A percentile compares a stretch with the other conserved stretches of the same genome.
Conservation (phyloP, 257 asterid species). For the Solanum sitiens region DNA sequence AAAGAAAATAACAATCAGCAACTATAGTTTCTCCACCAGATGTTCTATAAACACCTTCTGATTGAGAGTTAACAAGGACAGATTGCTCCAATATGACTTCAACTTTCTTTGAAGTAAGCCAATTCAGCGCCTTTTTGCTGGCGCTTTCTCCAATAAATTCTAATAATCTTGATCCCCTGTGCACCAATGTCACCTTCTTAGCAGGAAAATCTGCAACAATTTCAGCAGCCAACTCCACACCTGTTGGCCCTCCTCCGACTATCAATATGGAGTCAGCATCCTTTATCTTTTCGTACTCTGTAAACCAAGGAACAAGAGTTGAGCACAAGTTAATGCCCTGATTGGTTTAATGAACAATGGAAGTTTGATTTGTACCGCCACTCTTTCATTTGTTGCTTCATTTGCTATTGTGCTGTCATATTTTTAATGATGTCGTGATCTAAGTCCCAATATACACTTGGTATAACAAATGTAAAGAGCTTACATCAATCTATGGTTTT, state of each 20-base stretch:
- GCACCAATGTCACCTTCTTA: conserved; percentile 13
- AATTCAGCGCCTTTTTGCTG: conserved; percentile 1
- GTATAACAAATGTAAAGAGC: background rate
- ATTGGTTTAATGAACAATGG: background rate
- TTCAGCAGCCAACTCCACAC: conserved; percentile 19
- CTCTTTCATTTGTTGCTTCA: background rate
- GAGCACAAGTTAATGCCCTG: background rate
- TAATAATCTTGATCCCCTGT: conserved; percentile 8
- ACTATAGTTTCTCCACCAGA: conserved; percentile 8
- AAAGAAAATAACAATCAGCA: conserved; percentile 14
- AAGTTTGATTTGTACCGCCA: background rate
- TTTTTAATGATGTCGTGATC: background rate
- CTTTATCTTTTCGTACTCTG: conserved; percentile 8
- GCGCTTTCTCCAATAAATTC: conserved; percentile 9
- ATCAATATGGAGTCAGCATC: conserved; percentile 5
- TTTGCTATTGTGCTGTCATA: background rate
- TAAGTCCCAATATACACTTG: background rate
- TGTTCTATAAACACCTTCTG: conserved; percentile 8
- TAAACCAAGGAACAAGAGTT: background rate
- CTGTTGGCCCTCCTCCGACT: conserved; percentile 17
- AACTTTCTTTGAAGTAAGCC: conserved; percentile 10
- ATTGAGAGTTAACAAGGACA: background rate
- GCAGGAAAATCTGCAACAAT: conserved; percentile 12
- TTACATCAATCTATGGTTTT: background rate
- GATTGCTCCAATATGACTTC: conserved; percentile 13